These are phyloP conservation scores for Ustilago trichophora DNA, from an alignment of 1,284 basidiomycete species.

Conservation along the genomic window DNA sequence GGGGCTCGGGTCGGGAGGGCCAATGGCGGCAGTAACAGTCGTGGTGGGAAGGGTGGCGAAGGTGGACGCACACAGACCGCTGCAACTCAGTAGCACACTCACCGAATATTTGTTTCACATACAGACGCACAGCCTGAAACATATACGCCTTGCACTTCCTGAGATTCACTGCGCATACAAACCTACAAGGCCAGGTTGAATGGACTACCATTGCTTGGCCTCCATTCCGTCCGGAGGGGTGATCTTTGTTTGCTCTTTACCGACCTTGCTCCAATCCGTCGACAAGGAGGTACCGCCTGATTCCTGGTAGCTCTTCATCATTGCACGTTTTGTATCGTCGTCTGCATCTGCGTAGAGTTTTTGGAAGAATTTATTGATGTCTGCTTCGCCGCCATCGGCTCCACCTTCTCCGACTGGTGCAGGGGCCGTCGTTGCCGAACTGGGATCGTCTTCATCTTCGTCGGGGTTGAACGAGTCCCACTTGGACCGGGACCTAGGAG, in stretches of 20 bases:
- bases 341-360: slow-evolving; percentile 63
- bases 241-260: slow-evolving; percentile 32
- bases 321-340: slow-evolving; percentile 61
- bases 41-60: neutral
- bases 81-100: neutral
- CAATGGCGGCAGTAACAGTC: neutral
- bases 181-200: no score
- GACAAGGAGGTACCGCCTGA: slow-evolving; percentile 60
- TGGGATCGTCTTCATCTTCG: slow-evolving; percentile 42
- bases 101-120: neutral
- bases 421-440: slow-evolving; percentile 3
- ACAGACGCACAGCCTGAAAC: no score
- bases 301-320: slow-evolving; percentile 65
- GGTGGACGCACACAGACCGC: no score
- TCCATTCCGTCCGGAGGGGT: slow-evolving; percentile 62
- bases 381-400: slow-evolving; percentile 30
- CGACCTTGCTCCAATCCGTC: slow-evolving; percentile 65
- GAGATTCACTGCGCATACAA: no score
- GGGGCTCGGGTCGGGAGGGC: slow-evolving; percentile 5
- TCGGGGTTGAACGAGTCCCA: slow-evolving; percentile 59
- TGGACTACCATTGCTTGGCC: slow-evolving; percentile 49
- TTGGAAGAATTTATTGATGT: slow-evolving; percentile 63
- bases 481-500: slow-evolving; percentile 42
- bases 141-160: no score
- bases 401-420: neutral